Evolutionary conservation across 495 filamentous ascomycete species (phyloP).

Genomic region (Jackrogersella multiformis): DNA sequence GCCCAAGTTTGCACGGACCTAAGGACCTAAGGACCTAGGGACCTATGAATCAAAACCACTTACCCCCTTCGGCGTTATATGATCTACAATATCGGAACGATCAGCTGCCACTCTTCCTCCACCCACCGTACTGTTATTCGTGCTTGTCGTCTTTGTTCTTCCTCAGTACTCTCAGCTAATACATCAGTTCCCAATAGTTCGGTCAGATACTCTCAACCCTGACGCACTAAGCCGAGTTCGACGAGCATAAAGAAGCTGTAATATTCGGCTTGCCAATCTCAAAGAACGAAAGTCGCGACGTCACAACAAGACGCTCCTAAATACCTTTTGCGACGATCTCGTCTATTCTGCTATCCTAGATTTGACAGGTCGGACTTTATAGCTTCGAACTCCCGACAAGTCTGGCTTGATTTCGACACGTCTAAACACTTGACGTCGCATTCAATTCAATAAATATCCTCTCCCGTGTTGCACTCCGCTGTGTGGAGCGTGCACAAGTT

Average conservation of each 20-base stretch:
- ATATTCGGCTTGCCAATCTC: conserved; percentile 11
- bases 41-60: too few species aligned
- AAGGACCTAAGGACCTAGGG: too few species aligned
- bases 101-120: conserved; percentile 13
- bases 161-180: conserved; percentile 22
- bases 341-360: neutral
- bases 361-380: conserved; percentile 6
- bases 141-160: conserved; percentile 28
- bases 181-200: conserved; percentile 20
- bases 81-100: conserved; percentile 19
- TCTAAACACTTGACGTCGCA: conserved; percentile 7
- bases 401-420: conserved; percentile 13
- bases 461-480: conserved; percentile 24
- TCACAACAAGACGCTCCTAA: conserved; percentile 16
- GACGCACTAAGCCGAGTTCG: conserved; percentile 27
- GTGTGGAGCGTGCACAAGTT: conserved; percentile 35
- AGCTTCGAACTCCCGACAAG: conserved; percentile 2
- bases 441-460: conserved; percentile 18
- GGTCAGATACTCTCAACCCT: conserved; percentile 10
- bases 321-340: conserved; percentile 21
- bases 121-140: neutral
- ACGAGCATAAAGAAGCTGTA: conserved; percentile 31
- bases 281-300: conserved; percentile 28
- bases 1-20: conserved; percentile 25
- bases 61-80: conserved; percentile 12